Evolutionary conservation across 179 eudicot species (phyloP).

Genomic region (Silene vulgaris): DNA sequence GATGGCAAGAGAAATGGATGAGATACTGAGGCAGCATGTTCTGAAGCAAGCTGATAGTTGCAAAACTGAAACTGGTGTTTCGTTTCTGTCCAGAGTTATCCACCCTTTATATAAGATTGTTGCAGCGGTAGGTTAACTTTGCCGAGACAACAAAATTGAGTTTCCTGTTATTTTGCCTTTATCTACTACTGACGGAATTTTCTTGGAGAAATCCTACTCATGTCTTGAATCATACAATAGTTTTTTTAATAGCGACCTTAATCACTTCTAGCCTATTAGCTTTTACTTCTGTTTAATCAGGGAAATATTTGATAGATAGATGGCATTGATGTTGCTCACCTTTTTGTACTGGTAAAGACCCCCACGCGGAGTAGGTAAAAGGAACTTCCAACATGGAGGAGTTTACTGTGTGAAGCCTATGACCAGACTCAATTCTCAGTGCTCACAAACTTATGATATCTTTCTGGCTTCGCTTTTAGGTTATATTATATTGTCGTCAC

Average conservation of each 20-base stretch:
- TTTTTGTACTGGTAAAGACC: not conserved
- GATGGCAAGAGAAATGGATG: constrained; percentile 97
- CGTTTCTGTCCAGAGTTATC: constrained; percentile 76
- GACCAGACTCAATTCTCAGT: not conserved
- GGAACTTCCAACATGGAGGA: not conserved
- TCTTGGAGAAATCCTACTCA: constrained; percentile 8
- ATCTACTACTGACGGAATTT: not conserved
- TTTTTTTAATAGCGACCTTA: not conserved
- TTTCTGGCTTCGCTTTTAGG: not conserved
- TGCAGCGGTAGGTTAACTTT: constrained; percentile 58
- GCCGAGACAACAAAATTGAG: not conserved
- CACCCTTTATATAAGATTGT: constrained; percentile 72
- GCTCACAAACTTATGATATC: not conserved
- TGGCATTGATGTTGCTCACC: not conserved
- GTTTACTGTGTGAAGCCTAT: not conserved
- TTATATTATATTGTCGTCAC: no score
- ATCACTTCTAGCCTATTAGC: not conserved
- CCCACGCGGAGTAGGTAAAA: not conserved
- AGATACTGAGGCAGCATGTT: constrained; percentile 65
- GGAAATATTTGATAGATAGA: not conserved
- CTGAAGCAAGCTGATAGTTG: constrained; percentile 88
- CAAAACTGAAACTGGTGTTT: constrained; percentile 62
- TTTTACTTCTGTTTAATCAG: not conserved
- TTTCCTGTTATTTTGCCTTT: not conserved
- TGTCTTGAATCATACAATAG: not conserved